Conservation (phyloP, 805 yeast genomes). For the Metschnikowia arizonensis region DNA sequence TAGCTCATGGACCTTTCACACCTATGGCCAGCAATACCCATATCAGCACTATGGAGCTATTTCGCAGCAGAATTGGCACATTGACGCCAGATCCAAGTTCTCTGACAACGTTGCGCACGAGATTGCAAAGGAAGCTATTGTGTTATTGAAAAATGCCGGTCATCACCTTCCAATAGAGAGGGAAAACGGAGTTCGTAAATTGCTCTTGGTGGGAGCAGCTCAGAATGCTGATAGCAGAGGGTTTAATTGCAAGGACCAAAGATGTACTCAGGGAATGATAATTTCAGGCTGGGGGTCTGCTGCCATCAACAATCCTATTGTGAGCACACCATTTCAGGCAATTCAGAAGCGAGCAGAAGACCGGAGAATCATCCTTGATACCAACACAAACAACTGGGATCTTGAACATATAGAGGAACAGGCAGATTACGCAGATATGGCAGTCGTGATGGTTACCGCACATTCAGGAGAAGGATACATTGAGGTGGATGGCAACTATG, state of each 20-base stretch:
- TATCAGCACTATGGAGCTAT: constrained; percentile 53
- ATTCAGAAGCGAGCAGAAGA: constrained; percentile 45
- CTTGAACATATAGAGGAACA: constrained; percentile 40
- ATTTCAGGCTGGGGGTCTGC: constrained; percentile 67
- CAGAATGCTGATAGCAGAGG: constrained; percentile 52
- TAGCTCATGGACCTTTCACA: constrained; percentile 55
- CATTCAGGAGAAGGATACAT: constrained; percentile 58
- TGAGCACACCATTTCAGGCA: constrained; percentile 57
- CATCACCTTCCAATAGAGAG: constrained; percentile 49
- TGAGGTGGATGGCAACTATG: constrained; percentile 54
- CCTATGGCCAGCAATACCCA: constrained; percentile 52
- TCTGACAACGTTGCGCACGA: constrained; percentile 47
- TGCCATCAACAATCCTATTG: constrained; percentile 51
- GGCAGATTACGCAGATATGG: constrained; percentile 49
- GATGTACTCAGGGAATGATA: constrained; percentile 49
- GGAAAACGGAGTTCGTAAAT: constrained; percentile 38
- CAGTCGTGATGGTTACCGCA: constrained; percentile 52
- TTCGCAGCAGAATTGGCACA: constrained; percentile 49
- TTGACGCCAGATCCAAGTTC: constrained; percentile 48
- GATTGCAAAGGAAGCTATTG: constrained; percentile 55
- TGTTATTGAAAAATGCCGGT: constrained; percentile 50
- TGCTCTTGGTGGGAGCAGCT: constrained; percentile 49
- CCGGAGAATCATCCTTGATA: constrained; percentile 44
- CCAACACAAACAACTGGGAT: constrained; percentile 44
- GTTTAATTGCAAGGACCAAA: constrained; percentile 50